phyloP scores from a whole-genome alignment of 2,329 filamentous ascomycete genomes.

The Ophiostoma ulmi region DNA sequence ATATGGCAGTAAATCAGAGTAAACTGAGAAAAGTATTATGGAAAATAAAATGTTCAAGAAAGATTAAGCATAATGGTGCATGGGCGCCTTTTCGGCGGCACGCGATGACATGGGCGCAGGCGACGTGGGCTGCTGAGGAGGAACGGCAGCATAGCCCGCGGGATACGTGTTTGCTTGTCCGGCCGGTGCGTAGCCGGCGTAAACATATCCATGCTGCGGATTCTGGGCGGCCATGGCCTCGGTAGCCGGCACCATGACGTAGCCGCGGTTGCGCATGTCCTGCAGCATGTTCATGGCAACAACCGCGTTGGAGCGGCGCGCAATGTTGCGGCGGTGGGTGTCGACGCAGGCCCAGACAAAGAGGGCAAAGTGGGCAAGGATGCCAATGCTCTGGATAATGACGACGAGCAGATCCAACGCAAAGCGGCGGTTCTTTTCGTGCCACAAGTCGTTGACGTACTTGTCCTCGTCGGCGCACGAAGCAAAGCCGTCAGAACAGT shows the following conservation, averaged over 20 bases:
- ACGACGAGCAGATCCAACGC: not conserved
- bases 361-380: conserved; percentile 39
- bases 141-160: not conserved
- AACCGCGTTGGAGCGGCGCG: not conserved
- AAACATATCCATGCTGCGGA: not conserved
- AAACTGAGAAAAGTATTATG: not conserved
- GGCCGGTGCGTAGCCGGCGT: not conserved
- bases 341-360: conserved; percentile 29
- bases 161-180: not conserved
- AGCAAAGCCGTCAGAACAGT: conserved; percentile 18
- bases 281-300: conserved; percentile 19
- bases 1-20: not conserved
- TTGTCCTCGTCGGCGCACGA: conserved; percentile 27
- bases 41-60: not conserved
- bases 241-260: conserved; percentile 22
- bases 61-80: not conserved
- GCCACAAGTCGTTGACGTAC: conserved; percentile 23
- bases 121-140: not conserved
- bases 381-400: conserved; percentile 39
- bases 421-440: conserved; percentile 1
- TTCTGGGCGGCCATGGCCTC: conserved; percentile 9
- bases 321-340: conserved; percentile 23
- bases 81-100: not conserved
- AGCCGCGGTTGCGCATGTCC: conserved; percentile 23
- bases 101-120: not conserved